Percentiles rank a stretch among this genome's conserved stretches.
Conservation (phyloP, 2,329 filamentous ascomycete species). For the Proliferodiscus dingleyae region DNA sequence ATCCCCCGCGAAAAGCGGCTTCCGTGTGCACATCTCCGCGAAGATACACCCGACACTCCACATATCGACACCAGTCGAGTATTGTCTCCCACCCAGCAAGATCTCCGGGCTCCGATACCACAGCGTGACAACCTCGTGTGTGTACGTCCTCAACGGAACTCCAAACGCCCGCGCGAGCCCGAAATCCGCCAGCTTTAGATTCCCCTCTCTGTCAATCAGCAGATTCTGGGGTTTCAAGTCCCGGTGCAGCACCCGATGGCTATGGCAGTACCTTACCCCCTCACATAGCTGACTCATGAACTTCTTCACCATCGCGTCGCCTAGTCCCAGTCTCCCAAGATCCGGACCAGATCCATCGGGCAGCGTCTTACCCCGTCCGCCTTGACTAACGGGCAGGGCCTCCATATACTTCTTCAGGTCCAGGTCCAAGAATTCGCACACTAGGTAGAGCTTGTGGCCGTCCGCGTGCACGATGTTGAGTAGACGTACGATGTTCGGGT, state of each 20-base stretch:
- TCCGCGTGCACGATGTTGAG: constrained; percentile 93
- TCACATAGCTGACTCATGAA: constrained; percentile 87
- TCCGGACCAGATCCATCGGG: constrained; percentile 68
- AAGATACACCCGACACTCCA: constrained; percentile 95
- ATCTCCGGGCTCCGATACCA: constrained; percentile 94
- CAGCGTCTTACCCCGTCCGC: constrained; percentile 77
- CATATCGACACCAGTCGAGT: constrained; percentile 93
- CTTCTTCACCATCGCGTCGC: constrained; percentile 79
- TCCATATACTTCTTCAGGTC: constrained; percentile 98
- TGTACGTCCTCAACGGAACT: constrained; percentile 86
- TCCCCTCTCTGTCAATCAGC: constrained; percentile 79
- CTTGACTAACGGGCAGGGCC: constrained; percentile 75
- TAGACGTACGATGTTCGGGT: constrained; percentile 83
- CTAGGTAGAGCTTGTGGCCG: constrained; percentile 90
- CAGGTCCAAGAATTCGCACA: constrained; percentile 86
- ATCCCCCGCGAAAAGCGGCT: constrained; percentile 87
- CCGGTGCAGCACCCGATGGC: constrained; percentile 79
- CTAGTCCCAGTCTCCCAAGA: constrained; percentile 65
- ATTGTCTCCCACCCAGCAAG: constrained; percentile 82
- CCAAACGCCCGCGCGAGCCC: constrained; percentile 86
- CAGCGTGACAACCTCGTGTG: constrained; percentile 89
- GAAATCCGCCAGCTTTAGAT: constrained; percentile 87
- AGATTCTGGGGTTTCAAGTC: constrained; percentile 90
- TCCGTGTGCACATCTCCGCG: constrained; percentile 92
- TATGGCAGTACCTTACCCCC: constrained; percentile 83